Percentiles rank a stretch among this genome's conserved stretches.
Conservation (phyloP, 2,329 filamentous ascomycete species). For the Talaromyces piceae region DNA sequence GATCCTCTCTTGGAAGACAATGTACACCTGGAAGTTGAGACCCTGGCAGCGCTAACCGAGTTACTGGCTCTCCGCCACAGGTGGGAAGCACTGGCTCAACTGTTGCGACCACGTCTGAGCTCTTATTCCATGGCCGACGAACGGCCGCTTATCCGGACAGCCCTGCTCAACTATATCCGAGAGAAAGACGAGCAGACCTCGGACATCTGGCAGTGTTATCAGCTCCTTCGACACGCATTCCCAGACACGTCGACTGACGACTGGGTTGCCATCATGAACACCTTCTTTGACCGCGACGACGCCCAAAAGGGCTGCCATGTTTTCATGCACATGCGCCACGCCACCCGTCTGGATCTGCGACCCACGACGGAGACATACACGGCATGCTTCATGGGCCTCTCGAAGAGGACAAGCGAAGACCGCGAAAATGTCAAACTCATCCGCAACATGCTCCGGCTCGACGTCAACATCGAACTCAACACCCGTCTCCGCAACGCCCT, state of each 20-base stretch:
- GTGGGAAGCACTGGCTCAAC: conserved; percentile 69
- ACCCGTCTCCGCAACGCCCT: conserved; percentile 75
- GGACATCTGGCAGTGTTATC: conserved; percentile 55
- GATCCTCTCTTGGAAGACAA: conserved; percentile 64
- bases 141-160: conserved; percentile 57
- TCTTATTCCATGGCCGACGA: conserved; percentile 43
- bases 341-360: conserved; percentile 54
- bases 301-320: conserved; percentile 79
- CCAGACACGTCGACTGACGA: conserved; percentile 56
- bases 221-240: conserved; percentile 52
- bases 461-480: conserved; percentile 67
- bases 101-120: conserved; percentile 60
- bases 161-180: conserved; percentile 61
- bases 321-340: conserved; percentile 90
- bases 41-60: conserved; percentile 64
- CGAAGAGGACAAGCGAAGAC: conserved; percentile 51
- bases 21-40: conserved; percentile 63
- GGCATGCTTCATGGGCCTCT: conserved; percentile 68
- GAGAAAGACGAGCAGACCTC: conserved; percentile 55
- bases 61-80: conserved; percentile 70
- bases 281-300: conserved; percentile 69
- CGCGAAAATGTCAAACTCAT: conserved; percentile 63
- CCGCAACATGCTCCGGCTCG: conserved; percentile 92
- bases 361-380: conserved; percentile 71
- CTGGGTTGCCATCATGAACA: conserved; percentile 68